Percentiles rank a stretch among this genome's conserved stretches.
These are phyloP conservation scores for Lagerstroemia speciosa DNA, from an alignment of 345 rosid genomes.

Conservation along the genomic window DNA sequence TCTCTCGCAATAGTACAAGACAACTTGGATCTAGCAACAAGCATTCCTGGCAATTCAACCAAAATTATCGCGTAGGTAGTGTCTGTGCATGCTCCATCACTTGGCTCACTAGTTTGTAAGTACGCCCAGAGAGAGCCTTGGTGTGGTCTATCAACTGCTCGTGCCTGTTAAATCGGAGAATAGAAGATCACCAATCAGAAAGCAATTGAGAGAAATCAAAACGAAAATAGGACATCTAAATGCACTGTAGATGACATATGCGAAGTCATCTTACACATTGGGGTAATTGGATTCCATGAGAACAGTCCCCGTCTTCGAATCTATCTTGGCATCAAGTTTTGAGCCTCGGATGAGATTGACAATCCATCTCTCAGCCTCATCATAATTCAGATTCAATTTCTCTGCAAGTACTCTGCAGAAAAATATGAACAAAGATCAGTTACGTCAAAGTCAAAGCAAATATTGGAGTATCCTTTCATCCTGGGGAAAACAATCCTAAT, in stretches of 20 bases:
- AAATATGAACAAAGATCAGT: background rate
- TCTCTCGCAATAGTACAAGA: background rate
- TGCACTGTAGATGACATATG: too few species aligned
- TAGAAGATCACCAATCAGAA: background rate
- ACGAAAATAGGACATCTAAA: background rate
- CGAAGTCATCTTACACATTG: conserved; percentile 52
- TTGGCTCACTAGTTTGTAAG: conserved; percentile 80
- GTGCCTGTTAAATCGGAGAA: conserved; percentile 36
- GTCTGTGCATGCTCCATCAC: conserved; percentile 69
- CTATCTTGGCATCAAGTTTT: conserved; percentile 92
- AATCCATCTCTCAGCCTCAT: conserved; percentile 98
- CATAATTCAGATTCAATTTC: conserved; percentile 82
- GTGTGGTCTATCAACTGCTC: conserved; percentile 94
- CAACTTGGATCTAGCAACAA: background rate
- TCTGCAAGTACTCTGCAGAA: conserved; percentile 71
- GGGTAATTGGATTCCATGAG: conserved; percentile 77
- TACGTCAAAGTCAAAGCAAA: background rate
- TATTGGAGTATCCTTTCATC: background rate
- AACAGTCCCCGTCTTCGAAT: conserved; percentile 72
- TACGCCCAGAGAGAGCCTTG: conserved; percentile 76
- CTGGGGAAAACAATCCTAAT: background rate
- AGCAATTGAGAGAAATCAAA: background rate
- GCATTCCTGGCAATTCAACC: background rate
- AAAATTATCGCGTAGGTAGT: conserved; percentile 53
- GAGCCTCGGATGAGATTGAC: conserved; percentile 86